phyloP scores from a whole-genome alignment of 129 eudicot species.

The Flaveria linearis region DNA sequence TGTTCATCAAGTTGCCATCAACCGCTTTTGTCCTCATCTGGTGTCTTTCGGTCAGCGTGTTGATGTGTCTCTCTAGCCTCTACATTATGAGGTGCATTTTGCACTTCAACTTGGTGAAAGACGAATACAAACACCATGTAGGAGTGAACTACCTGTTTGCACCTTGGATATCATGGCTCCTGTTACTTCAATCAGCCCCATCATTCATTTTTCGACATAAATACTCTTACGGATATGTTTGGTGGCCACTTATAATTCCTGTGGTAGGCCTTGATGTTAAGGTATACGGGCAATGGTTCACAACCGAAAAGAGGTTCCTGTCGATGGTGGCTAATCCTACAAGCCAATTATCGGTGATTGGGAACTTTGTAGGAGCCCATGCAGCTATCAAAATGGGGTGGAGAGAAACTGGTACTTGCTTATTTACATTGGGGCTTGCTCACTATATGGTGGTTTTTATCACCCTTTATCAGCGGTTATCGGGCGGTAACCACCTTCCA shows the following conservation, averaged over 20 bases:
- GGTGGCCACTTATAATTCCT: constrained; percentile 56
- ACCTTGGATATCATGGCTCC: constrained; percentile 84
- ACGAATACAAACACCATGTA: constrained; percentile 58
- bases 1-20: constrained; percentile 47
- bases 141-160: constrained; percentile 72
- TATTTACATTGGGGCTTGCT: constrained; percentile 62
- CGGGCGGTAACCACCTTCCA: constrained; percentile 56
- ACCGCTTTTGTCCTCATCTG: constrained; percentile 53
- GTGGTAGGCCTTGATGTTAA: constrained; percentile 68
- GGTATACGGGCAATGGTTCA: constrained; percentile 90
- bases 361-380: constrained; percentile 74
- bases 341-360: constrained; percentile 74
- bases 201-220: constrained; percentile 20
- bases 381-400: constrained; percentile 73
- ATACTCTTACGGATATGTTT: constrained; percentile 30
- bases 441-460: constrained; percentile 80
- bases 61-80: constrained; percentile 46
- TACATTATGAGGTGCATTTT: constrained; percentile 59
- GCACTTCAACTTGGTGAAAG: constrained; percentile 55
- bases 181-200: constrained; percentile 56
- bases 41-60: constrained; percentile 48
- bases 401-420: constrained; percentile 65
- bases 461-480: constrained; percentile 72
- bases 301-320: constrained; percentile 59
- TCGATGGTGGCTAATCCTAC: constrained; percentile 82